Evolutionary conservation across 1,139 yeast genomes (phyloP), one percentile per base, ranked within the genome.

Genomic region (Hyphopichia burtonii): DNA sequence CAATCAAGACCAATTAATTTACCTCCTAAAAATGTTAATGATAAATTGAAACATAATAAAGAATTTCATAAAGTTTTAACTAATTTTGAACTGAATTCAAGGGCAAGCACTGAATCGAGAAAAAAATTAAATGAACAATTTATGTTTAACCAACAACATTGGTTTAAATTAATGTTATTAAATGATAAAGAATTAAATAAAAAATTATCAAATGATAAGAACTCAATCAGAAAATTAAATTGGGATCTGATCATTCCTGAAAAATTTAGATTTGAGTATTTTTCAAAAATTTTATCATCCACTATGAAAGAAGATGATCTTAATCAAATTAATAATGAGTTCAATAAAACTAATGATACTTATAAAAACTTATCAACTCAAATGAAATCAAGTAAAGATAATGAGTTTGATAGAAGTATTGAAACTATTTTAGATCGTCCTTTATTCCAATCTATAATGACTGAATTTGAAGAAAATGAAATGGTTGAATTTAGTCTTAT

Each of bases 1-100:
- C 77, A 71, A 51, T 63, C 75, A 3, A 60, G 78, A 42, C 78
- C 78, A 17, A 71, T 71, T 31, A 66, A 73, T 47, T 56, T 73
- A 32, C 78, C 78, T 16, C 78, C 78, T 0, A 73, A 73, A 46
- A 52, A 59, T 14, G 46, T 48, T 2, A 45, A 45, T 23, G 78
- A 73, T 47, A 68, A 63, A 37, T 49, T 61, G 12, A 70, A 65
- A 47, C 78, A 73, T 47, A 65, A 66, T 44, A 63, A 58, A 38
- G 75, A 73, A 51, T 58, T 72, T 43, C 60, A 68, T 39, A 63
- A 56, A 46, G 65, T 66, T 19, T 46, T 72, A 30, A 56, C 57
- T 34, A 65, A 55, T 44, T 61, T 56, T 44, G 76, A 72, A 48
- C 37, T 48, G 4, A 56, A 51, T 38, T 46, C 62, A n/a, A 61